A percentile compares a stretch with the other conserved stretches of the same genome.
These are phyloP conservation scores for Colletotrichum spinosum DNA, from an alignment of 2,329 filamentous ascomycete species.

Conservation along the genomic window DNA sequence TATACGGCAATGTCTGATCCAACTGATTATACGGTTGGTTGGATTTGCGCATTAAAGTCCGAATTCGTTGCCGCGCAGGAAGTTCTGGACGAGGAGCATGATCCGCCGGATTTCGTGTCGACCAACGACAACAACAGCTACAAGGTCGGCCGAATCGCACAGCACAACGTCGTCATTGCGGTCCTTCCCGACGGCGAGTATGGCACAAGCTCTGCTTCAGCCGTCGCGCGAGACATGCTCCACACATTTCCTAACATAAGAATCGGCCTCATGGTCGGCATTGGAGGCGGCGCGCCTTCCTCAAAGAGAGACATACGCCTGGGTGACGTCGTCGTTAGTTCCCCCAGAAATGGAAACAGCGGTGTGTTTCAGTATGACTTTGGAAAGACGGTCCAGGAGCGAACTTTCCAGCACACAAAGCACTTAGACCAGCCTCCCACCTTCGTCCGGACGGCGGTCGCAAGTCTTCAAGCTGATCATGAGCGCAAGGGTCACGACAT, in stretches of 20 bases:
- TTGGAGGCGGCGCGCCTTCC: slow-evolving; percentile 14
- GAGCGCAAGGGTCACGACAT: background rate
- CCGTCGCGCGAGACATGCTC: slow-evolving; percentile 6
- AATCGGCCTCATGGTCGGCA: slow-evolving; percentile 30
- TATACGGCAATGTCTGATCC: no score
- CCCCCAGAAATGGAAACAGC: background rate
- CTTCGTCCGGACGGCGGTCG: slow-evolving; percentile 33
- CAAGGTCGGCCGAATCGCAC: slow-evolving; percentile 45
- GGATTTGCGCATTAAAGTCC: no score
- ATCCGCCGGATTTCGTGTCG: no score
- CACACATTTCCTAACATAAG: slow-evolving; percentile 19
- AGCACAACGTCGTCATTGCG: slow-evolving; percentile 51
- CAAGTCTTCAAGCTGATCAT: background rate
- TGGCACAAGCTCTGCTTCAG: slow-evolving; percentile 42
- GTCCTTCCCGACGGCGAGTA: slow-evolving; percentile 43
- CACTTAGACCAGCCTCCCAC: slow-evolving; percentile 38
- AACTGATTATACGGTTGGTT: no score
- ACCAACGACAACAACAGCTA: slow-evolving; percentile 45
- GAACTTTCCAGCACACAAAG: slow-evolving; percentile 32
- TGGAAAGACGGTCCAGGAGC: slow-evolving; percentile 24
- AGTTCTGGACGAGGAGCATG: no score
- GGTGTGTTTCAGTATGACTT: slow-evolving; percentile 36
- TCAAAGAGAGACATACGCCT: slow-evolving; percentile 23
- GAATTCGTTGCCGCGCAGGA: no score
- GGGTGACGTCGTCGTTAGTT: slow-evolving; percentile 33